Evolutionary conservation across 306 rosid species (phyloP).

Genomic region (Rosa chinensis): DNA sequence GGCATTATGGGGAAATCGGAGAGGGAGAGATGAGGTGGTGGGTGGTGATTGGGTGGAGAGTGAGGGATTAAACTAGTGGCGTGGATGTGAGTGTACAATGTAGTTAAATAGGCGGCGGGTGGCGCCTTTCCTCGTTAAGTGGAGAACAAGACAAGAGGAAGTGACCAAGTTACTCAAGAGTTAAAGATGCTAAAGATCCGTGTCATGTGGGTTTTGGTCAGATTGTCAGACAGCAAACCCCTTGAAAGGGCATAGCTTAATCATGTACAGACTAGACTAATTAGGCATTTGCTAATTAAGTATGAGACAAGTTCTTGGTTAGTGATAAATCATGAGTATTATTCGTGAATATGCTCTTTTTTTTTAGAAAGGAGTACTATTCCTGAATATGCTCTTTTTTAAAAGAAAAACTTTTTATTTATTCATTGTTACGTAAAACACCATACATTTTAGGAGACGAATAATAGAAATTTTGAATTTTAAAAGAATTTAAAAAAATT

Average conservation of each 20-base stretch:
- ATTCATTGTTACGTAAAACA: no score
- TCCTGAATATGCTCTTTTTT: no score
- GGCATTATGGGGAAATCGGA: background rate
- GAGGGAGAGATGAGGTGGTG: background rate
- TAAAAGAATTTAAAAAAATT: no score
- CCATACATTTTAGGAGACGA: no score
- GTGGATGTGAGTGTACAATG: background rate
- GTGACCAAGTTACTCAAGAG: background rate
- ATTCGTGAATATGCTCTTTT: no score
- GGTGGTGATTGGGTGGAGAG: background rate
- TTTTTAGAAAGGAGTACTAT: background rate
- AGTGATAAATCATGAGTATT: background rate
- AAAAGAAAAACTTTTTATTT: no score
- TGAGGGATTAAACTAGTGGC: background rate
- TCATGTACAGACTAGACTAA: background rate
- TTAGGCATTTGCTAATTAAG: background rate
- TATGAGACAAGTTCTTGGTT: background rate
- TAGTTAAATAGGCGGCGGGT: background rate
- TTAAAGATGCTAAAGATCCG: background rate
- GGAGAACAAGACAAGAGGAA: slow-evolving; percentile 10
- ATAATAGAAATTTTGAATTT: no score
- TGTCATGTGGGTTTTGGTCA: background rate
- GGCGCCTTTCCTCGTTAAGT: background rate
- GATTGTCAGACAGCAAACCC: background rate
- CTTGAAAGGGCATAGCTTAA: background rate